These are phyloP conservation scores for Ichthyophthirius multifiliis DNA, from an alignment of 169 alveolate species.

Conservation along the genomic window DNA sequence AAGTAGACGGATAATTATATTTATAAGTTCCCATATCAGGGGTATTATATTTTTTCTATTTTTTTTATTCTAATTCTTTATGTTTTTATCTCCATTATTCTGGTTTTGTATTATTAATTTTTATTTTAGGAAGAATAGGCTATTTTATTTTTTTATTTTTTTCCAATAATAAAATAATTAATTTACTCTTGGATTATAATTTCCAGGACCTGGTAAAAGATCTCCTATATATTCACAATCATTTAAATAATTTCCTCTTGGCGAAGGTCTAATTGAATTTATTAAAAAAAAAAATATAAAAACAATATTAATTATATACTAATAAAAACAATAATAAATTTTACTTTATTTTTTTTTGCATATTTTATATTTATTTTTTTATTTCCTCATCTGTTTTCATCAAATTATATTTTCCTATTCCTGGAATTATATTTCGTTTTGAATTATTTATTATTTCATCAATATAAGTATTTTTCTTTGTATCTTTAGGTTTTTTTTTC, in stretches of 20 bases:
- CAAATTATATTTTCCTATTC: conserved; percentile 30
- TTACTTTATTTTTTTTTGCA: conserved; percentile 14
- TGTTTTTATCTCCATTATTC: conserved; percentile 18
- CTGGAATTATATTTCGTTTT: conserved; percentile 27
- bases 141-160: background rate
- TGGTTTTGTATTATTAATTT: conserved; percentile 16
- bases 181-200: conserved; percentile 16
- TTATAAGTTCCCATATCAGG: conserved; percentile 39
- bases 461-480: conserved; percentile 27
- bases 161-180: background rate
- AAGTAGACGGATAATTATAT: conserved; percentile 12
- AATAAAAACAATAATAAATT: too few relatives aligned
- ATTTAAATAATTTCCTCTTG: background rate
- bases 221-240: background rate
- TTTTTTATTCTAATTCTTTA: conserved; percentile 13
- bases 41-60: background rate
- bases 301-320: too few relatives aligned
- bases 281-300: background rate
- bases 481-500: conserved; percentile 8
- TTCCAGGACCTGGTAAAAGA: conserved; percentile 12
- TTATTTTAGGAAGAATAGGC: conserved; percentile 12
- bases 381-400: conserved; percentile 33
- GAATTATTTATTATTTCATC: conserved; percentile 23
- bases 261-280: too few relatives aligned
- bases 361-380: conserved; percentile 12